phyloP scores from a whole-genome alignment of 352 stramenopile species.

The Elongisporangium anandrum region DNA sequence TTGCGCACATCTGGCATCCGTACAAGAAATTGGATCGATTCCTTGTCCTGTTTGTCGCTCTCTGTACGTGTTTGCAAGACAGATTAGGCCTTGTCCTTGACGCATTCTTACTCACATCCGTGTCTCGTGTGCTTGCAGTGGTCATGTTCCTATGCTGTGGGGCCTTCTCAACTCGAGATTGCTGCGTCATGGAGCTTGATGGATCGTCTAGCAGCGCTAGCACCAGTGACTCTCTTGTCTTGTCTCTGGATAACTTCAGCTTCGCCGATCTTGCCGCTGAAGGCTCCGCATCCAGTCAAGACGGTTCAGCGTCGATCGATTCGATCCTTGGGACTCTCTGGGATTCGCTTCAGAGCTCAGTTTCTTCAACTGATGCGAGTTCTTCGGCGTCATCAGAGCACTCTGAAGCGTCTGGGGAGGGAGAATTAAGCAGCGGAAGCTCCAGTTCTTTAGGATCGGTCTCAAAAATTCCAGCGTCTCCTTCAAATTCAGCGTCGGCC shows the following conservation, averaged over 20 bases:
- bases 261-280: background rate
- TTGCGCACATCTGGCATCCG: conserved; percentile 45
- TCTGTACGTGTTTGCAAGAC: conserved; percentile 28
- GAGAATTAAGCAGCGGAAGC: background rate
- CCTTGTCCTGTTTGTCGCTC: conserved; percentile 37
- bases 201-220: conserved; percentile 2
- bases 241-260: background rate
- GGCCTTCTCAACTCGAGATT: conserved; percentile 38
- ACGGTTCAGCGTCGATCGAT: background rate
- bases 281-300: too few species aligned
- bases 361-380: background rate
- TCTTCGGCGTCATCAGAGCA: background rate
- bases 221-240: too few species aligned
- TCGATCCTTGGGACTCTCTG: background rate
- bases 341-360: background rate
- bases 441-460: background rate
- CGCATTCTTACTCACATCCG: conserved; percentile 1
- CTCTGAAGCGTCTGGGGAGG: background rate
- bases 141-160: conserved; percentile 31
- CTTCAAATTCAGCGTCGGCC: background rate
- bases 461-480: background rate
- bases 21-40: conserved; percentile 44
- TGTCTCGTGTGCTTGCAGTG: conserved; percentile 21
- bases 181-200: conserved; percentile 20
- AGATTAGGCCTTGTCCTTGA: background rate